phyloP scores from a whole-genome alignment of 164 flowering plant genomes.

The Kalanchoe fedtschenkoi region DNA sequence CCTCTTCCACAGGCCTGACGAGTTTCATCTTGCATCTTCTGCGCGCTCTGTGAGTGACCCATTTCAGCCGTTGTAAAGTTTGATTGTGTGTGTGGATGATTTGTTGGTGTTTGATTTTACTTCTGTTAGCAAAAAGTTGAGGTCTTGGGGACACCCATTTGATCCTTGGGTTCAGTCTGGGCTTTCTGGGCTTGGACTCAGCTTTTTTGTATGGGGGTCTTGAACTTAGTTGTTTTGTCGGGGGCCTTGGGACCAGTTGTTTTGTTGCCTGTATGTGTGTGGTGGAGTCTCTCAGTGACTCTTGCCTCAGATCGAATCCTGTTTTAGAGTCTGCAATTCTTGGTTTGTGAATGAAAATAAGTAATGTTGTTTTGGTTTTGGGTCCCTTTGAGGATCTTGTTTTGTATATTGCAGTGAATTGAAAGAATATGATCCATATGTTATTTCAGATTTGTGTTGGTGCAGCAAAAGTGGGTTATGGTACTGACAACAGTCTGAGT shows the following conservation, averaged over 20 bases:
- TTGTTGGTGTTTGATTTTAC: not conserved
- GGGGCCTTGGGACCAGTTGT: too few species aligned
- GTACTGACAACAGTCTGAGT: too few species aligned
- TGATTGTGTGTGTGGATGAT: not conserved
- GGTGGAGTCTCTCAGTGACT: too few species aligned
- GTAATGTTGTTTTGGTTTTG: not conserved
- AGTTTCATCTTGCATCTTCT: not conserved
- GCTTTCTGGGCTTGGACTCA: not conserved
- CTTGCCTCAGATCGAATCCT: too few species aligned
- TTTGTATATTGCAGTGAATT: not conserved
- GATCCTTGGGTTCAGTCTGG: not conserved
- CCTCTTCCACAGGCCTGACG: not conserved
- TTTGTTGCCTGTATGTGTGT: too few species aligned
- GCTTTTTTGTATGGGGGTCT: not conserved
- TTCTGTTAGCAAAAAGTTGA: not conserved
- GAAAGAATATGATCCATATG: too few species aligned
- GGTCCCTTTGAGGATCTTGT: not conserved
- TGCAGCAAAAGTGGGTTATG: too few species aligned
- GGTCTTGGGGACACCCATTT: not conserved
- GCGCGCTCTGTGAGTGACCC: not conserved
- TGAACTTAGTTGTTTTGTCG: constrained; percentile 1
- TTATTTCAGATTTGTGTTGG: too few species aligned
- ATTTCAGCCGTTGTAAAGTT: not conserved
- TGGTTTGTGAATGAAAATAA: too few species aligned
- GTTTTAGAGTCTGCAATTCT: too few species aligned